Percentiles rank a stretch among this genome's conserved stretches.
Evolutionary conservation across 1,284 basidiomycete species (phyloP).

Genomic region (Lentinula novae-zelandiae): DNA sequence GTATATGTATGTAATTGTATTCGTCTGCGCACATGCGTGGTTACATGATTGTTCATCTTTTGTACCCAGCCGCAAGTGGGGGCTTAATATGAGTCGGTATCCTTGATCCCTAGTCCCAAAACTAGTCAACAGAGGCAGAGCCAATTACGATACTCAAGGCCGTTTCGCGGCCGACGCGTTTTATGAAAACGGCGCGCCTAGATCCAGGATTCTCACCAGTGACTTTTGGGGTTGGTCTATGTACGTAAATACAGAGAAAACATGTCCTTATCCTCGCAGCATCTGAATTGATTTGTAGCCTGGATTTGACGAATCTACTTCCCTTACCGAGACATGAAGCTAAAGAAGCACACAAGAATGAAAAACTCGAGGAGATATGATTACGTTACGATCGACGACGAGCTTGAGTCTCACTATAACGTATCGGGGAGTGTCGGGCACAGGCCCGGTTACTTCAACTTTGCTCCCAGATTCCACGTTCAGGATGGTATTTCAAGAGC

Average conservation of each 20-base stretch:
- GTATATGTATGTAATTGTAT: conserved; percentile 7
- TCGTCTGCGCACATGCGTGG: neutral
- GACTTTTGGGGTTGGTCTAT: neutral
- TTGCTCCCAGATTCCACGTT: neutral
- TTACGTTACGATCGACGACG: conserved; percentile 1
- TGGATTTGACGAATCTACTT: neutral
- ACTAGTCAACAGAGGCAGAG: conserved; percentile 16
- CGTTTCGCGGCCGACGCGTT: conserved; percentile 45
- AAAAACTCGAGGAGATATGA: conserved; percentile 4
- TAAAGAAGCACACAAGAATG: neutral
- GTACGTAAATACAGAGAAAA: neutral
- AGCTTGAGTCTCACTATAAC: neutral
- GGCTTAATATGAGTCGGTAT: conserved; percentile 10
- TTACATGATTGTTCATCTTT: neutral
- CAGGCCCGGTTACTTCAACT: neutral
- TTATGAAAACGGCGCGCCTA: conserved; percentile 17
- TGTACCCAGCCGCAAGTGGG: no score
- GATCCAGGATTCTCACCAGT: neutral
- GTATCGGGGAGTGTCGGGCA: neutral
- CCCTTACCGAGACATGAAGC: neutral
- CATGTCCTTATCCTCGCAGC: neutral
- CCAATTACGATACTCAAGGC: conserved; percentile 33
- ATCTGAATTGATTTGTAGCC: neutral
- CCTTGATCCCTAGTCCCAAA: conserved; percentile 24
- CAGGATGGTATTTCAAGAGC: neutral